A percentile compares a stretch with the other conserved stretches of the same genome.
Evolutionary conservation across 139 green algal genomes (phyloP).

Genomic region (Penium margaritaceum): DNA sequence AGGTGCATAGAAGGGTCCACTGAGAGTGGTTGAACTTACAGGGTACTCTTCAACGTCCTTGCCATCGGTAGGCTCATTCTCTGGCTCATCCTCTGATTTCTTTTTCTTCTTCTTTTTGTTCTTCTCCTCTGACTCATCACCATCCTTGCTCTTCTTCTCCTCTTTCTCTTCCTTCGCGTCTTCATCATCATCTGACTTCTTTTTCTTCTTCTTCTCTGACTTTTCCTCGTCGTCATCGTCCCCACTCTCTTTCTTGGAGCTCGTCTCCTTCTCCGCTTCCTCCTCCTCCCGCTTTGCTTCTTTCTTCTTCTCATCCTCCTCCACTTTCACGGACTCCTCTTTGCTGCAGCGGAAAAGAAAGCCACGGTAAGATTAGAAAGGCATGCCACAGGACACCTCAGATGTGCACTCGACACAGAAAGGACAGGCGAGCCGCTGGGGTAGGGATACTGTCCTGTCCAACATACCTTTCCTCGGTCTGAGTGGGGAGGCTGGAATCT

Average conservation of each 20-base stretch:
- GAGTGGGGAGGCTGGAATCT: too few species aligned
- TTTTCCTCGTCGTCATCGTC: not conserved
- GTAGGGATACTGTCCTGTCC: too few species aligned
- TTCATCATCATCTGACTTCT: not conserved
- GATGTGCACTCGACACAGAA: too few species aligned
- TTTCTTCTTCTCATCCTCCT: not conserved
- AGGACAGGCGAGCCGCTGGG: too few species aligned
- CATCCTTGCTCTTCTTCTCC: conserved; percentile 2
- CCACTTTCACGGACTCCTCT: too few species aligned
- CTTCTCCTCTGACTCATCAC: not conserved
- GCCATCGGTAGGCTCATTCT: not conserved
- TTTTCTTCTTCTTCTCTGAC: not conserved
- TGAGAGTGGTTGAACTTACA: not conserved
- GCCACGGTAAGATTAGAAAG: too few species aligned
- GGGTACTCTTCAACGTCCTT: not conserved
- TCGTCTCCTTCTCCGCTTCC: not conserved
- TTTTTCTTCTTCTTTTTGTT: not conserved
- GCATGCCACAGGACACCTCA: too few species aligned
- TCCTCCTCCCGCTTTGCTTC: not conserved
- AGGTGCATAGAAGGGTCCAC: not conserved
- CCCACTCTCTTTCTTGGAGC: too few species aligned
- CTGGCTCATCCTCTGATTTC: not conserved
- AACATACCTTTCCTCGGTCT: too few species aligned
- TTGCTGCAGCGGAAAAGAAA: too few species aligned
- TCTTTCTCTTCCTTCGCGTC: not conserved